Evolutionary conservation across 2,329 filamentous ascomycete species (phyloP).

Genomic region (Epichloe typhina): DNA sequence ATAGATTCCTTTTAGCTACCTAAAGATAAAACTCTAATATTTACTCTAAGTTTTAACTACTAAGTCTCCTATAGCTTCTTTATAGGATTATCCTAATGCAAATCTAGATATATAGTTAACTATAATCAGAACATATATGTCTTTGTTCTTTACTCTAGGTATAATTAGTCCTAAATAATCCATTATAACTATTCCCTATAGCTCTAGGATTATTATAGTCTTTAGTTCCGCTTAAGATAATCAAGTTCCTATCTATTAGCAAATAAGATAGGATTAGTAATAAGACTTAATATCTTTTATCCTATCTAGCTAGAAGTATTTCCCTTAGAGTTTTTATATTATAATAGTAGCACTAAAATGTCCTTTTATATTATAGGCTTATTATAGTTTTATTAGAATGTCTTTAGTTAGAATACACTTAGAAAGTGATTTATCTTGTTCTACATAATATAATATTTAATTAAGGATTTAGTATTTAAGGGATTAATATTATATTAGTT

Average conservation of each 20-base stretch:
- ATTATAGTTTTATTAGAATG: no score
- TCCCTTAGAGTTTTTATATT: background rate
- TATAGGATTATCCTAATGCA: background rate
- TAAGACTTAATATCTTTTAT: background rate
- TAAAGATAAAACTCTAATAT: no score
- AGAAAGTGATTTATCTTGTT: no score
- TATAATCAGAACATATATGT: background rate
- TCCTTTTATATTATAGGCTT: background rate
- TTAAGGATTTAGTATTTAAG: background rate
- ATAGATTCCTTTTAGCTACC: no score
- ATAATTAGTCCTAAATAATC: background rate
- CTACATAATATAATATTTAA: no score
- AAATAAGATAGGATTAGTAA: background rate
- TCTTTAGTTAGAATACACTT: no score
- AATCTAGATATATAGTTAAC: background rate
- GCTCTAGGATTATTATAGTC: background rate
- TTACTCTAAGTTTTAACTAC: background rate
- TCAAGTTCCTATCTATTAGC: background rate
- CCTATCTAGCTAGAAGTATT: background rate
- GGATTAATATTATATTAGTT: background rate
- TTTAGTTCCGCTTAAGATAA: background rate
- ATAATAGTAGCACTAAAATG: background rate
- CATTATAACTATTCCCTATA: background rate
- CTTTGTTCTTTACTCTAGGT: background rate
- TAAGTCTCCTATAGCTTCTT: background rate